phyloP scores from a whole-genome alignment of 1,284 basidiomycete genomes.

The Coniophora puteana region DNA sequence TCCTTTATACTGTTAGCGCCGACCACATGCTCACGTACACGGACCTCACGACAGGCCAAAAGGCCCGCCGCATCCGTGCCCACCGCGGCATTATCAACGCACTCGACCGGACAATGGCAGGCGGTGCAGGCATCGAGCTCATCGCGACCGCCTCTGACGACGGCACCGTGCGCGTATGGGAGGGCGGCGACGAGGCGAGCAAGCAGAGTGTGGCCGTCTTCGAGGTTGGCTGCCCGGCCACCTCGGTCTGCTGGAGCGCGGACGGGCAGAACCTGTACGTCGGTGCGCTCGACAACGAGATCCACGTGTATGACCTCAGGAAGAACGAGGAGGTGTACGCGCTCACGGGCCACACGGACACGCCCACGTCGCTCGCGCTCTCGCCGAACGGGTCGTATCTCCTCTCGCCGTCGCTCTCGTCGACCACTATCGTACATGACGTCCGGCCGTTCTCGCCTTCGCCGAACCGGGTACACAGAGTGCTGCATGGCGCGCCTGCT shows the following conservation, averaged over 20 bases:
- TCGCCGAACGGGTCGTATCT: slow-evolving; percentile 85
- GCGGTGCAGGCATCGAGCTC: slow-evolving; percentile 79
- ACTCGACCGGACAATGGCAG: slow-evolving; percentile 79
- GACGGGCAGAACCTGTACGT: slow-evolving; percentile 86
- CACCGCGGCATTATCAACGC: slow-evolving; percentile 88
- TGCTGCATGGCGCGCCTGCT: slow-evolving; percentile 80
- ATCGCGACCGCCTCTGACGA: slow-evolving; percentile 87
- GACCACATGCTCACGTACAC: slow-evolving; percentile 77
- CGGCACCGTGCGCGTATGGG: slow-evolving; percentile 86
- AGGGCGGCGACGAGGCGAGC: slow-evolving; percentile 69
- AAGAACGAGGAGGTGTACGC: slow-evolving; percentile 76
- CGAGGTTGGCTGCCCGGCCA: slow-evolving; percentile 84
- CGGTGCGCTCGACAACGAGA: slow-evolving; percentile 91
- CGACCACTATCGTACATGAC: slow-evolving; percentile 84
- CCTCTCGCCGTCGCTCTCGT: slow-evolving; percentile 86
- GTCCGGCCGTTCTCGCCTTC: slow-evolving; percentile 87
- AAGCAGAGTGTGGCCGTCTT: slow-evolving; percentile 79
- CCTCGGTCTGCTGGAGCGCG: slow-evolving; percentile 88
- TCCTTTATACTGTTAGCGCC: slow-evolving; percentile 78
- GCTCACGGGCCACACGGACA: slow-evolving; percentile 82
- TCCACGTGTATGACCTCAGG: slow-evolving; percentile 89
- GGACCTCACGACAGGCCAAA: slow-evolving; percentile 77
- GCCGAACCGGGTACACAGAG: slow-evolving; percentile 75
- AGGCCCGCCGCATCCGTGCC: slow-evolving; percentile 70
- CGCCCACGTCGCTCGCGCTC: slow-evolving; percentile 83